Evolutionary conservation across 2,329 filamentous ascomycete species (phyloP).

Genomic region (Nigrograna mackinnonii): DNA sequence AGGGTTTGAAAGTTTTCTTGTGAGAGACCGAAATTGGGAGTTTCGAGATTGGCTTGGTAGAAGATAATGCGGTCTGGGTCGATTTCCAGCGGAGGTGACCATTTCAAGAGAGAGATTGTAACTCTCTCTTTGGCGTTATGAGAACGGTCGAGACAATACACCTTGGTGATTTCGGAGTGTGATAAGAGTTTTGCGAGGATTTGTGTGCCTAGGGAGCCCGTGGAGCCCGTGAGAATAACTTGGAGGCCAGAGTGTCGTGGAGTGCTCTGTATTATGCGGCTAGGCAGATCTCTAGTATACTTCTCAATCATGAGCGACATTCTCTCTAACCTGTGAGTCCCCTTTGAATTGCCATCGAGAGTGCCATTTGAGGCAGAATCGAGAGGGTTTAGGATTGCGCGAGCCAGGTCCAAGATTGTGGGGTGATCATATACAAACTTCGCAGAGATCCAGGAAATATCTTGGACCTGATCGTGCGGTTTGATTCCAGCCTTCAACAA

Average conservation of each 20-base stretch:
- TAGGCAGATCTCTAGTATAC: constrained; percentile 21
- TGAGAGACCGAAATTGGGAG: constrained; percentile 51
- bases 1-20: constrained; percentile 39
- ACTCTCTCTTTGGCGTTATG: constrained; percentile 34
- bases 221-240: constrained; percentile 48
- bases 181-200: constrained; percentile 48
- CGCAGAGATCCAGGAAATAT: constrained; percentile 20
- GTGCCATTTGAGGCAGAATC: constrained; percentile 8
- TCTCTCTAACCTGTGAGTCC: constrained; percentile 15
- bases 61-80: constrained; percentile 49
- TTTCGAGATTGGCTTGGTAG: constrained; percentile 37
- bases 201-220: constrained; percentile 53
- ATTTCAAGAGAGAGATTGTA: constrained; percentile 9
- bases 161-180: constrained; percentile 39
- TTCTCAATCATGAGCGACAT: constrained; percentile 32
- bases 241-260: constrained; percentile 1
- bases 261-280: constrained; percentile 2
- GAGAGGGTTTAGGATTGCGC: constrained; percentile 6
- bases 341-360: constrained; percentile 2
- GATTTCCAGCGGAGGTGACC: constrained; percentile 8
- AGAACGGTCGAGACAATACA: constrained; percentile 61
- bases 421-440: constrained; percentile 36
- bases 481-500: constrained; percentile 20
- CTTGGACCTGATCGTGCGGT: constrained; percentile 1
- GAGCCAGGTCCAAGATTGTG: constrained; percentile 26